Percentiles rank a stretch among this genome's conserved stretches.
phyloP scores from a whole-genome alignment of 768 basidiomycete genomes.

The Cyclocybe aegerita region DNA sequence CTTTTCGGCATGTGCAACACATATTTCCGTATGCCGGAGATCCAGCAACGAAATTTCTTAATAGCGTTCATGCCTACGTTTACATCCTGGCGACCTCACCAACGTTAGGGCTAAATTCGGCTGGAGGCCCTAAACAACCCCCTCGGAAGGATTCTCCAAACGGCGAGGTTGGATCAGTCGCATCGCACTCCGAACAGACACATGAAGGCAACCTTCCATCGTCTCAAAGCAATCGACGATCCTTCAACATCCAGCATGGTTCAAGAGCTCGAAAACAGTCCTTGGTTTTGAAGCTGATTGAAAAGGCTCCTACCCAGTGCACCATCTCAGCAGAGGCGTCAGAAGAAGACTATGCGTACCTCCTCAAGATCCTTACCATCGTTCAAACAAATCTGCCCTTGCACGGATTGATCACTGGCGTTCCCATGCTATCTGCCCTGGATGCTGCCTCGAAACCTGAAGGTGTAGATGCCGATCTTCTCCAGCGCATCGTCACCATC shows the following conservation, averaged over 20 bases:
- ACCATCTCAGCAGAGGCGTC: slow-evolving; percentile 53
- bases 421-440: slow-evolving; percentile 86
- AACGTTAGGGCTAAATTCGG: slow-evolving; percentile 48
- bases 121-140: slow-evolving; percentile 3
- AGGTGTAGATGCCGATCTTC: slow-evolving; percentile 35
- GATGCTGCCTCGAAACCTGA: slow-evolving; percentile 49
- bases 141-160: too few species aligned
- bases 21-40: slow-evolving; percentile 57
- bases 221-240: slow-evolving; percentile 26
- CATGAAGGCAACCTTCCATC: slow-evolving; percentile 1
- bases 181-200: slow-evolving; percentile 6
- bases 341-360: slow-evolving; percentile 72
- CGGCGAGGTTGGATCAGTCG: too few species aligned
- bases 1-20: slow-evolving; percentile 46
- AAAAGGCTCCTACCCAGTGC: slow-evolving; percentile 42
- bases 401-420: slow-evolving; percentile 69
- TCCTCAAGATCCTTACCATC: slow-evolving; percentile 64
- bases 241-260: slow-evolving; percentile 39
- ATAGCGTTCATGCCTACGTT: slow-evolving; percentile 77
- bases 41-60: slow-evolving; percentile 66
- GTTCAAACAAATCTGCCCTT: slow-evolving; percentile 75
- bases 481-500: slow-evolving; percentile 51
- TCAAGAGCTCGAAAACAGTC: slow-evolving; percentile 60
- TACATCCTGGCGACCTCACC: slow-evolving; percentile 78
- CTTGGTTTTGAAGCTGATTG: slow-evolving; percentile 50